Base-by-base conservation (phyloP, 371 early-diverging fungal genomes). In the Lichtheimia hyalospora region DNA sequence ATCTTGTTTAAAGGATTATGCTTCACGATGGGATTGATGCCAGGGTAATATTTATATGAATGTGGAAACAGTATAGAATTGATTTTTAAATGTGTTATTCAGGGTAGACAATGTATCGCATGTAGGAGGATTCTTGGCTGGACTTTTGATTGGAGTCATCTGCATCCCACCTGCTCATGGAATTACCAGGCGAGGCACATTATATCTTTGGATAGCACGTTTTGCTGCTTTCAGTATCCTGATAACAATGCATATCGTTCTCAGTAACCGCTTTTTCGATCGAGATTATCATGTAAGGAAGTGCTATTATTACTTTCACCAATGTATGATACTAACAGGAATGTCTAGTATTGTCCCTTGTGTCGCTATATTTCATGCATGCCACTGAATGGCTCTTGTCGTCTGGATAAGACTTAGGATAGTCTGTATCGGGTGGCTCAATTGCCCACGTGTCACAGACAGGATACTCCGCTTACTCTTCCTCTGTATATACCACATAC, bases 21-120 rank as follows among this genome's bases (percentile, higher is more conserved):
- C 83, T 83, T 92, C 62, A 69, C 74, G 5, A 62, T 93, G 24
- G 92, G 94, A 3, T 71, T 87, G 49, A 68, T 92, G 21, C 92
- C 93, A 1, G 80, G 73, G 71, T 66, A 51, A 58, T 5, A 23
- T 16, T 28, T 2, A 15, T 14, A 34, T 24, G 5, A 5, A 28
- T 15, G n/a, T 69, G 79, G 77, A 24, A 50, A 73, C 13, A 13
- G 28, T 34, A 21, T 27, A 18, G 10, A 18, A 13, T 10, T n/a
- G 43, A 3, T 41, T 1, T 41, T 7, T 12, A 20, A 25, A 21
- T 18, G 5, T 15, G 24, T 12, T 49, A 21, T 42, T 6, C 27
- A 54, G 64, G 60, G 83, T 84, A 56, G 83, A 82, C 53, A 83
- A 63, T 27, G 62, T 51, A 21, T 56, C 92, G 15, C 90, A 94